phyloP scores from a whole-genome alignment of 345 rosid species.

The Populus tremula region DNA sequence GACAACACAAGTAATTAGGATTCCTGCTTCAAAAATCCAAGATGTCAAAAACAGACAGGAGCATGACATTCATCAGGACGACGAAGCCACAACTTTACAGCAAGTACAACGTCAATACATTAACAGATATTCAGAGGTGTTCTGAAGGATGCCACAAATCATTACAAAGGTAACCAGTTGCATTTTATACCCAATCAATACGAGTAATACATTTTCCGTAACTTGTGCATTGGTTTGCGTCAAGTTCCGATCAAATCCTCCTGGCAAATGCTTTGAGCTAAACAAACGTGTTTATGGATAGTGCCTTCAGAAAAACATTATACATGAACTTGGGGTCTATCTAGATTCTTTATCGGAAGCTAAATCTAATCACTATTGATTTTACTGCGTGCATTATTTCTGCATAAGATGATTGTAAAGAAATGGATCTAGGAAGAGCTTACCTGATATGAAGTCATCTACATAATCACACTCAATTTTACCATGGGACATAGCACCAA shows the following conservation, averaged over 20 bases:
- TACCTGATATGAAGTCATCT: constrained; percentile 29
- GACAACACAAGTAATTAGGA: background rate
- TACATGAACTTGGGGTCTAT: background rate
- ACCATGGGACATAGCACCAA: constrained; percentile 94
- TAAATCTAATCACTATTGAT: background rate
- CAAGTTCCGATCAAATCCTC: background rate
- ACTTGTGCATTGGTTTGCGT: background rate
- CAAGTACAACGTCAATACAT: background rate
- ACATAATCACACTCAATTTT: constrained; percentile 29
- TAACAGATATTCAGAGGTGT: background rate
- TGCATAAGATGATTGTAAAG: background rate
- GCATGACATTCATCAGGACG: background rate
- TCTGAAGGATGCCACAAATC: background rate
- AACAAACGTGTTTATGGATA: background rate
- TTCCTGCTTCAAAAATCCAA: background rate
- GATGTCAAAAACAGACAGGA: background rate
- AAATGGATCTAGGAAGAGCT: background rate
- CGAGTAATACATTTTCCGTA: too few relatives aligned
- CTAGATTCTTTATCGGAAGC: background rate
- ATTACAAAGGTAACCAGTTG: too few relatives aligned
- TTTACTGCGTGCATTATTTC: background rate
- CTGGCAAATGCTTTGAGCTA: background rate
- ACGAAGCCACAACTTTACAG: background rate
- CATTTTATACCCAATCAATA: too few relatives aligned
- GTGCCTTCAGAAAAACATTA: background rate